phyloP scores from a whole-genome alignment of 768 basidiomycete species.

The Agaricus sinodeliciosus region DNA sequence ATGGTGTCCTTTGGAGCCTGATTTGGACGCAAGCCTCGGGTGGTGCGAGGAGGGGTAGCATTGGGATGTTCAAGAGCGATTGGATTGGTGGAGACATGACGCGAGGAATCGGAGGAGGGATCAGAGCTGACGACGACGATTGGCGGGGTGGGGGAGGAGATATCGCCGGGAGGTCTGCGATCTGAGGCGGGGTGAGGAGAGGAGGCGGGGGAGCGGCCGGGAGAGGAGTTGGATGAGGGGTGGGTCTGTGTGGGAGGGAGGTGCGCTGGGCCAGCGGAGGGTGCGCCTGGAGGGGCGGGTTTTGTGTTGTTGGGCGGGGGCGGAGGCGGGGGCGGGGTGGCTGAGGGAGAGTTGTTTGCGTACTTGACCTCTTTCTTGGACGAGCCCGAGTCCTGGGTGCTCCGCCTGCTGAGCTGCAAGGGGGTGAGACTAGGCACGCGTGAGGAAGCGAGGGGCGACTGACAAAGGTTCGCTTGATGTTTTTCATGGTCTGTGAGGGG shows the following conservation, averaged over 20 bases:
- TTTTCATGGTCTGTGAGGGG: slow-evolving; percentile 52
- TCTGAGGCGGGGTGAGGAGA: slow-evolving; percentile 39
- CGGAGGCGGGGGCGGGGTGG: slow-evolving; percentile 49
- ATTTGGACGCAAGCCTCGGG: slow-evolving; percentile 67
- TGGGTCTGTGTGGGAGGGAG: slow-evolving; percentile 23
- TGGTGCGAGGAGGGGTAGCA: slow-evolving; percentile 58
- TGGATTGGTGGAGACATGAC: slow-evolving; percentile 34
- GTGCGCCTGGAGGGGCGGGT: slow-evolving; percentile 43
- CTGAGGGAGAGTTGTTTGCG: slow-evolving; percentile 22
- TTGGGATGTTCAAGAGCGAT: slow-evolving; percentile 40
- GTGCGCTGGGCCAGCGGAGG: slow-evolving; percentile 10
- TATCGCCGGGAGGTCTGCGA: slow-evolving; percentile 49
- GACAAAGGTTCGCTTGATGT: slow-evolving; percentile 79
- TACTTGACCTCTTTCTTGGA: slow-evolving; percentile 64
- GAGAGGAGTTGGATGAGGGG: slow-evolving; percentile 30
- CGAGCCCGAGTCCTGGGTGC: slow-evolving; percentile 54
- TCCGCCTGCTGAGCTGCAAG: slow-evolving; percentile 59
- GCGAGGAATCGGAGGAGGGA: slow-evolving; percentile 39
- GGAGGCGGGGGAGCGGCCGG: slow-evolving; percentile 33
- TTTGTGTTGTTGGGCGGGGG: slow-evolving; percentile 62
- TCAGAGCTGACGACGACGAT: slow-evolving; percentile 86
- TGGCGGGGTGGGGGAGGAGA: slow-evolving; percentile 56
- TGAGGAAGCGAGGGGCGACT: slow-evolving; percentile 20
- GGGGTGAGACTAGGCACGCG: slow-evolving; percentile 16
- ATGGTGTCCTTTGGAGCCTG: slow-evolving; percentile 93